phyloP scores from a whole-genome alignment of 192 early-diverging fungal species.

The Tieghemiomyces parasiticus region DNA sequence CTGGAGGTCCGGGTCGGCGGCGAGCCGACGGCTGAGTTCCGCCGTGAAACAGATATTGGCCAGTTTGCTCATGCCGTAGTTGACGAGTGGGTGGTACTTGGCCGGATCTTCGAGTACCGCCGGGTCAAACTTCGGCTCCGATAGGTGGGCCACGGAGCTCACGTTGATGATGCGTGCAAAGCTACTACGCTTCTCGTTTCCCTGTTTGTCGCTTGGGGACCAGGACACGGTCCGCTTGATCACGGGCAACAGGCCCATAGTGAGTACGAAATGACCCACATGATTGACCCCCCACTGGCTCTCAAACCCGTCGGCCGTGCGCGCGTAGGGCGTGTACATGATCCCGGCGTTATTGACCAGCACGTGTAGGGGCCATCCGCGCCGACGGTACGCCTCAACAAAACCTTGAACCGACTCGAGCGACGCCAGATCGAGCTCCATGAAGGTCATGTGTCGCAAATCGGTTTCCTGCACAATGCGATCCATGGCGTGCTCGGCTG shows the following conservation, averaged over 20 bases:
- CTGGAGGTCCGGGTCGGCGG: neutral
- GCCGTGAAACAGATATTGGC: slow-evolving; percentile 32
- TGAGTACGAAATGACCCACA: slow-evolving; percentile 38
- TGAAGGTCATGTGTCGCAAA: slow-evolving; percentile 15
- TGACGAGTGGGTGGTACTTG: slow-evolving; percentile 30
- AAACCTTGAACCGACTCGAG: slow-evolving; percentile 29
- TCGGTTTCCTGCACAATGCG: slow-evolving; percentile 14
- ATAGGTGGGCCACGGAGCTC: slow-evolving; percentile 28
- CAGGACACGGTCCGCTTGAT: slow-evolving; percentile 25
- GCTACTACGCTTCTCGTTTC: neutral
- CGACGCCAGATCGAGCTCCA: slow-evolving; percentile 36
- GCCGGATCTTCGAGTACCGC: slow-evolving; percentile 25
- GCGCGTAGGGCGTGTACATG: slow-evolving; percentile 37
- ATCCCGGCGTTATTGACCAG: slow-evolving; percentile 42
- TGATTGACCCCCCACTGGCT: slow-evolving; percentile 49
- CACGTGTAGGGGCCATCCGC: slow-evolving; percentile 16
- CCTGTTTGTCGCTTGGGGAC: too few species aligned
- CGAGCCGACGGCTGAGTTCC: slow-evolving; percentile 29
- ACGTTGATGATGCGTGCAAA: slow-evolving; percentile 34
- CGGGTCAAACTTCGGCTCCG: slow-evolving; percentile 26
- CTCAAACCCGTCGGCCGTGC: slow-evolving; percentile 44
- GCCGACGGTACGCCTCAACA: slow-evolving; percentile 15
- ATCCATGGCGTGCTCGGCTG: slow-evolving; percentile 17
- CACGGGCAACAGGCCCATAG: slow-evolving; percentile 19
- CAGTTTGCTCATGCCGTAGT: slow-evolving; percentile 41